A percentile compares a stretch with the other conserved stretches of the same genome.
These are phyloP conservation scores for Croton setiger DNA, from an alignment of 441 rosid genomes.

Conservation along the genomic window DNA sequence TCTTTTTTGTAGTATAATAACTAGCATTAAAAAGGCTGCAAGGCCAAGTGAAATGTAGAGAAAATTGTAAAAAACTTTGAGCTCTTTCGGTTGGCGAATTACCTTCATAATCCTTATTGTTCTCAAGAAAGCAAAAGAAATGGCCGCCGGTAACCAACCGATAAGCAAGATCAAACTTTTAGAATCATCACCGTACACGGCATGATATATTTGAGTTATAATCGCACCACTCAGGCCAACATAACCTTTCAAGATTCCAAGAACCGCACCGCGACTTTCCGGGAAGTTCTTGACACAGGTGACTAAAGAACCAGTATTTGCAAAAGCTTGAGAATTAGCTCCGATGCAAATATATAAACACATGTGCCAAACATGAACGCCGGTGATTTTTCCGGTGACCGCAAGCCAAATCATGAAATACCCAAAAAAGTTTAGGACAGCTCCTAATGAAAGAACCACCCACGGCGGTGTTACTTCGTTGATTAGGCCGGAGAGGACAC, in stretches of 20 bases:
- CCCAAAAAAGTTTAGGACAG: slow-evolving; percentile 49
- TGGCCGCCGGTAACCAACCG: slow-evolving; percentile 68
- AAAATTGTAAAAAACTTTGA: slow-evolving; percentile 43
- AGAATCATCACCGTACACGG: slow-evolving; percentile 38
- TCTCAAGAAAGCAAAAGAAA: slow-evolving; percentile 45
- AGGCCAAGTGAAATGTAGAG: slow-evolving; percentile 55
- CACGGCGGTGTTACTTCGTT: slow-evolving; percentile 58
- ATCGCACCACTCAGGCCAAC: slow-evolving; percentile 66
- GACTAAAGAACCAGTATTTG: slow-evolving; percentile 59
- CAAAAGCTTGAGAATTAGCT: slow-evolving; percentile 62
- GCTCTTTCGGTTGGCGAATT: slow-evolving; percentile 36
- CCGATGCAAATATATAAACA: slow-evolving; percentile 55
- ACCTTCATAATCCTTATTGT: slow-evolving; percentile 48
- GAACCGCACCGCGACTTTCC: slow-evolving; percentile 44
- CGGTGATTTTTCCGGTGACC: slow-evolving; percentile 37
- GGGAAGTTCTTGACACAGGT: slow-evolving; percentile 70
- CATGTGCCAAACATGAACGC: slow-evolving; percentile 56
- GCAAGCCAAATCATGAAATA: slow-evolving; percentile 65
- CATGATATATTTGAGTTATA: slow-evolving; percentile 47
- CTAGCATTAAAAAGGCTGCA: slow-evolving; percentile 48
- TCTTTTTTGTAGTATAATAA: slow-evolving; percentile 38
- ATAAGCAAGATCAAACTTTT: slow-evolving; percentile 44
- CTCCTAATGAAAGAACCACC: slow-evolving; percentile 51
- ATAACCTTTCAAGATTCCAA: slow-evolving; percentile 60
- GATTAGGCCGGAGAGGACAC: slow-evolving; percentile 52